phyloP scores from a whole-genome alignment of 176 grass and related monocot species.

The Puccinellia tenuiflora region DNA sequence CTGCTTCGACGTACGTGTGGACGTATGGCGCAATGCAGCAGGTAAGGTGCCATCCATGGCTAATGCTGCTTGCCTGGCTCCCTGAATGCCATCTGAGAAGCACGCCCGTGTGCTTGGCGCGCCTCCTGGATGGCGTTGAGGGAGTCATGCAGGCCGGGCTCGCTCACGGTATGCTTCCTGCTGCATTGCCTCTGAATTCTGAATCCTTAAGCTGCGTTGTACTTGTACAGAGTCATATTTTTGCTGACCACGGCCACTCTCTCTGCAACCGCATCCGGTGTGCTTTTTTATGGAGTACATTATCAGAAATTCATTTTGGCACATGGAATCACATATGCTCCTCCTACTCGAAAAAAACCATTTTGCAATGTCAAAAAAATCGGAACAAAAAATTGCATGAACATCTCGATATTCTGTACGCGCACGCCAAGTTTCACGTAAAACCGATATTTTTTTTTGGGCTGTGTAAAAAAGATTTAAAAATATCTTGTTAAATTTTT shows the following conservation, averaged over 20 bases:
- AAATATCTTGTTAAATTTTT: too few relatives aligned
- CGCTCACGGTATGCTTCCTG: too few relatives aligned
- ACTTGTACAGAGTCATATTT: not conserved
- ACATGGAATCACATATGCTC: too few relatives aligned
- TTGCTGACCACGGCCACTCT: not conserved
- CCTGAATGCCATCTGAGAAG: constrained; percentile 92
- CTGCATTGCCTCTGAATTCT: not conserved
- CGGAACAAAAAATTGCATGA: too few relatives aligned
- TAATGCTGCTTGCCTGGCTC: constrained; percentile 62
- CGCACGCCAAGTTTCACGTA: too few relatives aligned
- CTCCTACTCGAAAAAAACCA: too few relatives aligned
- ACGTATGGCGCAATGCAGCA: not conserved
- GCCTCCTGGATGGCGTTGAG: constrained; percentile 64
- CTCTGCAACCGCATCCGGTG: not conserved
- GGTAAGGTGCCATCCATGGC: not conserved
- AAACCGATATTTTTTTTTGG: too few relatives aligned
- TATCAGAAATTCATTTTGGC: too few relatives aligned
- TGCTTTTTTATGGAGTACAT: not conserved
- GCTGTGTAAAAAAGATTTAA: too few relatives aligned
- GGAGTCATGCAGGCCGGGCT: constrained; percentile 54
- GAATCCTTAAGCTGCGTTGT: not conserved
- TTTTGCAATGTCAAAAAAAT: too few relatives aligned
- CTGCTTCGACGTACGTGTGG: not conserved
- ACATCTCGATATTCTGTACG: too few relatives aligned
- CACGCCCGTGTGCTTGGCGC: constrained; percentile 25